Base-by-base conservation (phyloP, 768 basidiomycete species). In the Calocybe gangraenosa region DNA sequence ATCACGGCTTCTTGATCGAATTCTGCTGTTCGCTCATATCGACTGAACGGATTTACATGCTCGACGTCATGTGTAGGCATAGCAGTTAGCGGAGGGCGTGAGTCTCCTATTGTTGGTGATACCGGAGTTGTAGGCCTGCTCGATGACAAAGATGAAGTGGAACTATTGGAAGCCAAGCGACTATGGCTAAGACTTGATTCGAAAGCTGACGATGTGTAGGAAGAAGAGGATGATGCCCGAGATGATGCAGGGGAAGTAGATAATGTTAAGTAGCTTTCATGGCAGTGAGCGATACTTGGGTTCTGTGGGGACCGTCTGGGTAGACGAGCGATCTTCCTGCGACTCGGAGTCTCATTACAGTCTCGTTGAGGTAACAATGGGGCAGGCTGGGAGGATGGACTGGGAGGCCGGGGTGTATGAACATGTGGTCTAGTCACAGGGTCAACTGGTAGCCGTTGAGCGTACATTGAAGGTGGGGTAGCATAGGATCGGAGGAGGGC, bases 101-200 rank as follows among this genome's bases (percentile, higher is more conserved):
- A 11, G 5, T 28, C 25, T 28, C 11, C 25, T 5, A 5, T 11
- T n/a, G n/a, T n/a, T n/a, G n/a, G n/a, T 28, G 25, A 28, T 28
- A 36, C 28, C 1, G 51, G 51, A 4, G 51, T 53, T 17, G 47
- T 19, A 3, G 32, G 36, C 0, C 19, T 21, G 11, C 51, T 53
- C 7, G 51, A 49, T 14, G 23, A n/a, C 9, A 34, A 21, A 3
- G 45, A 46, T 3, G 46, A 47, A 14, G 41, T 41, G 25, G 25
- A 28, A 28, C 25, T 28, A 28, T 28, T 11, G 5, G 25, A 28
- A 28, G 25, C 11, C 11, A 28, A 11, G 11, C 25, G 25, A 28
- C 11, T 28, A 11, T 28, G 25, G 25, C 25, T 28, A 5, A 11
- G 5, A 11, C 25, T 28, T 28, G 25, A 28, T 11, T 28, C 25